Conservation (phyloP, 768 basidiomycete species). For the Clathrus columnatus region DNA sequence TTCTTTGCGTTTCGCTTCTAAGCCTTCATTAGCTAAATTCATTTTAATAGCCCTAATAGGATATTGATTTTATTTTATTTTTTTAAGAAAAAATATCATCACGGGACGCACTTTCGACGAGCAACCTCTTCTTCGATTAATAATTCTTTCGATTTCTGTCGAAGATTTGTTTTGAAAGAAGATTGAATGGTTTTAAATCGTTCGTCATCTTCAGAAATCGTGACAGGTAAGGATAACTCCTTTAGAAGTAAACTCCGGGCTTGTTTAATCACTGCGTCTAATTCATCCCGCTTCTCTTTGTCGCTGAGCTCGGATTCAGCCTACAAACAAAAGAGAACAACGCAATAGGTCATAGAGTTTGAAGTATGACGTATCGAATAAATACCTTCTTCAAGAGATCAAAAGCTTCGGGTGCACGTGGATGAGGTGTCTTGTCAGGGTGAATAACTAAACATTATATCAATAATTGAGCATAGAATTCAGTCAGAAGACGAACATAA, state of each 20-base stretch:
- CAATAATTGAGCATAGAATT: not conserved
- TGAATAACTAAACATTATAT: conserved; percentile 67
- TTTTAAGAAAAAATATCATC: not conserved
- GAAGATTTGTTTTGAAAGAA: conserved; percentile 57
- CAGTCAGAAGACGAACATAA: conserved; percentile 47
- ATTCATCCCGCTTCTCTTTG: conserved; percentile 66
- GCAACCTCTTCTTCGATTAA: conserved; percentile 87
- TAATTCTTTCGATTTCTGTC: conserved; percentile 69
- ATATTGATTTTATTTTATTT: not conserved
- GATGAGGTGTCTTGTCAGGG: conserved; percentile 93
- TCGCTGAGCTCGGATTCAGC: conserved; percentile 81
- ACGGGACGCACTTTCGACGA: conserved; percentile 58
- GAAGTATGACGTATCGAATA: not conserved
- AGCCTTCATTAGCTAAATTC: conserved; percentile 85
- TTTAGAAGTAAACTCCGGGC: conserved; percentile 66
- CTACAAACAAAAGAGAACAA: conserved; percentile 32
- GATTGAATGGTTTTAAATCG: conserved; percentile 44
- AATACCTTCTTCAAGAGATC: conserved; percentile 86
- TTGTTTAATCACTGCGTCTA: conserved; percentile 71
- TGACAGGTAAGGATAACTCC: conserved; percentile 48
- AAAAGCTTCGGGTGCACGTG: conserved; percentile 85
- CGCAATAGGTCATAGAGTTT: not conserved
- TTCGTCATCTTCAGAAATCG: conserved; percentile 52
- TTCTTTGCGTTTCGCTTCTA: conserved; percentile 90
- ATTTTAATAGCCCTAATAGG: conserved; percentile 68